Evolutionary conservation across 179 eudicot genomes (phyloP).

Genomic region (Drosera spatulata): DNA sequence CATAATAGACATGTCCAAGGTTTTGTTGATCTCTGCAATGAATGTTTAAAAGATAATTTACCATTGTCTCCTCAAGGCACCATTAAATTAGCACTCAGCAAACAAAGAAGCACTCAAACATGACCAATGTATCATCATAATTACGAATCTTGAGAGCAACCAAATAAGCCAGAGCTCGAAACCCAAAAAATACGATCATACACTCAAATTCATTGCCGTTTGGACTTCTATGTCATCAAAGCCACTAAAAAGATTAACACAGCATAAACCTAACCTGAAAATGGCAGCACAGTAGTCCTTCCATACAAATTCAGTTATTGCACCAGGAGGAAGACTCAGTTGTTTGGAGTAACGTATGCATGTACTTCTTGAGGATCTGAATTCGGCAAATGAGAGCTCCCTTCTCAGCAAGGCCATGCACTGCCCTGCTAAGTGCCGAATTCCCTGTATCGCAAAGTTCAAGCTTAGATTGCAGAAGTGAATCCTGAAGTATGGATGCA

Average conservation of each 20-base stretch:
- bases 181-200: background rate
- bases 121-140: background rate
- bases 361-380: slow-evolving; percentile 30
- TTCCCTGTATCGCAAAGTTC: too few species aligned
- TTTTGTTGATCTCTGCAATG: slow-evolving; percentile 30
- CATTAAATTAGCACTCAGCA: background rate
- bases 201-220: background rate
- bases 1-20: slow-evolving; percentile 27
- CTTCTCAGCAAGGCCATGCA: slow-evolving; percentile 42
- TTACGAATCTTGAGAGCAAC: background rate
- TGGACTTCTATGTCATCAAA: background rate
- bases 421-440: slow-evolving; percentile 13
- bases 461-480: too few species aligned
- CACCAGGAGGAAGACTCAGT: slow-evolving; percentile 25
- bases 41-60: background rate
- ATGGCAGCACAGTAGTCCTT: slow-evolving; percentile 36
- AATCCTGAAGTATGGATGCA: too few species aligned
- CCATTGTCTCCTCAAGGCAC: background rate
- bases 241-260: background rate
- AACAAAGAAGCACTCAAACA: background rate
- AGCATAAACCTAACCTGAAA: slow-evolving; percentile 23
- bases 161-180: background rate
- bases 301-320: slow-evolving; percentile 41
- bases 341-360: slow-evolving; percentile 27
- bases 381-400: slow-evolving; percentile 25